Percentiles rank a stretch among this genome's conserved stretches.
Conservation (phyloP, 2,329 filamentous ascomycete species). For the Fusarium udum region DNA sequence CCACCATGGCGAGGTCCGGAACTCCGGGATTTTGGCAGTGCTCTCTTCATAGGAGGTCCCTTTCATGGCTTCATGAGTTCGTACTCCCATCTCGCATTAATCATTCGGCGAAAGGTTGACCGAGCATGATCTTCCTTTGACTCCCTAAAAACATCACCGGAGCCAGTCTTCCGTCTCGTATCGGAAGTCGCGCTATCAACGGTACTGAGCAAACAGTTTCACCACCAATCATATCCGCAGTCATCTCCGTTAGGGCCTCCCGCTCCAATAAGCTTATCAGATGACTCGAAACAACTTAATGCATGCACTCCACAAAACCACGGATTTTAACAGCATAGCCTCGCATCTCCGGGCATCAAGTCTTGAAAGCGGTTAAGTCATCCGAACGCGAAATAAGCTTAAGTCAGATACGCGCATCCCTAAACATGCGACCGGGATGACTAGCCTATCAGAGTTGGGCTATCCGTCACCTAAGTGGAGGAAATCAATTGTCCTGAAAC, state of each 20-base stretch:
- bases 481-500: not conserved
- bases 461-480: not conserved
- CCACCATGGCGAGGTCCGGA: not conserved
- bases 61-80: too few species aligned
- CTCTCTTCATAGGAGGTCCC: not conserved
- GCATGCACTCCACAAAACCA: not conserved
- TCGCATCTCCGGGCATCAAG: not conserved
- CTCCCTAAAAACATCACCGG: too few species aligned
- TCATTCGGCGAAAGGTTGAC: rapidly evolving
- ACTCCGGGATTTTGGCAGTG: not conserved
- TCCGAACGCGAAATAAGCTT: not conserved
- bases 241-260: not conserved
- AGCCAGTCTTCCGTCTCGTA: not conserved
- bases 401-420: not conserved
- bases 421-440: not conserved
- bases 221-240: not conserved
- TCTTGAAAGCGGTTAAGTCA: not conserved
- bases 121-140: not conserved
- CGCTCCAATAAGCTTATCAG: not conserved
- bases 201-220: not conserved
- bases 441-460: not conserved
- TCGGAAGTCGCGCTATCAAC: not conserved
- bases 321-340: not conserved
- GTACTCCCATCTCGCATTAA: too few species aligned
- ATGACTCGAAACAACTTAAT: not conserved